Base-by-base conservation (phyloP, 2,329 filamentous ascomycete species). In the Pseudocercospora musae region DNA sequence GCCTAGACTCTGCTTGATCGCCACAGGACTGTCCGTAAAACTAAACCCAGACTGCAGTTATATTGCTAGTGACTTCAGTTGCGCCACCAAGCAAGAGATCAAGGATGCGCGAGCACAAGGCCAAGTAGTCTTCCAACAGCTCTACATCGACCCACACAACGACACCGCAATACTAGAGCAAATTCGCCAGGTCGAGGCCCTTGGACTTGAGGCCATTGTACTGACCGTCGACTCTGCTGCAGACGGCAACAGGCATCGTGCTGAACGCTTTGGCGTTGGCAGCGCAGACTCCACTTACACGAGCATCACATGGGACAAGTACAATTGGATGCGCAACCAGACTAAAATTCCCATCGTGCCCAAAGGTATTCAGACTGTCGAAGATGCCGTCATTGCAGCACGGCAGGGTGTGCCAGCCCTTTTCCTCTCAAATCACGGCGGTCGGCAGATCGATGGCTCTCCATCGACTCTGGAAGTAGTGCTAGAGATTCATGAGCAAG, bases 381-480 rank as follows among this genome's bases (percentile, higher is more conserved):
- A 78, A 50, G 76, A 79, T 56, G 75, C 74, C 0, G 67, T 72
- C 2, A 66, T 78, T 6, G 80, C 80, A 0, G 68, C 76, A 7
- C 71, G 78, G 29, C 67, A 77, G 25, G 79, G 75, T 7, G 76
- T 77, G 21, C 72, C 79, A 29, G 81, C 79, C 0, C 77, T 84
- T 72, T 80, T 86, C 4, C 82, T 80, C 37, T 69, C 66, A 4
- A 86, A 86, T 67, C 84, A 86, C 69, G 84, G 83, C 9, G 80
- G 79, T 6, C 73, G 84, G n/a, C 84, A 86, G 72, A 52, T 76
- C 56, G 76, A 78, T 74, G 57, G 80, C 25, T 80, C 82, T 2
- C 87, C 88, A 0, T 88, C 84, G 0, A 85, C 88, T 1, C 86
- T 89, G 13, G 91, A 95, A 70, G 86, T 94, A 57, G 90, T 89